Evolutionary conservation across 805 yeast genomes (phyloP), one percentile per base, ranked within the genome.

Genomic region (Millerozyma miso): DNA sequence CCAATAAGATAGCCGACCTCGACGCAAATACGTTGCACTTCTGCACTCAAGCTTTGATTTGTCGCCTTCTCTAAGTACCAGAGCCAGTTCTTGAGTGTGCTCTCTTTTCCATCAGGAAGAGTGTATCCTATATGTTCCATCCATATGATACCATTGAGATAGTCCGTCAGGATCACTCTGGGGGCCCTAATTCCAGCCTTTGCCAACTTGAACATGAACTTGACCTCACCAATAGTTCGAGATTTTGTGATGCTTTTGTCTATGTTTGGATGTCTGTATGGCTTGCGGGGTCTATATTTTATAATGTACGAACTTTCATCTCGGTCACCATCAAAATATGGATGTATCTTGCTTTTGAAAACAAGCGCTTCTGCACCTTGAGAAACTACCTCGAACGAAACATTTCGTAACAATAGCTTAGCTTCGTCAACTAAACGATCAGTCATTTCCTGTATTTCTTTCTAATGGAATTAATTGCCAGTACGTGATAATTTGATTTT

Each of bases 311-410:
- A 41, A 36, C 63, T 58, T 17, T 50, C 43, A 4, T 64, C 41
- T 18, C 47, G 43, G 7, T 71, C 63, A 4, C 46, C 44, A 1
- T 51, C 20, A 19, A 73, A 55, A 56, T 84, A 88, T 19, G 96
- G 96, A 60, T 88, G 96, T 2, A 58, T 57, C 1, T 60, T 45
- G 0, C 91, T 74, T 10, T 69, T 58, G 60, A 85, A 86, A 2
- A 88, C 89, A 8, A 88, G 71, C 0, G 96, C 95, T 59, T 88
- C 97, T 1, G 97, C 97, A 19, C 97, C 97, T 56, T 88, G 97
- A 0, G 95, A 85, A 2, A 88, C 67, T 20, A 78, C 67, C 1
- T 60, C 54, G 3, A 84, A 56, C 0, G 81, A 78, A 4, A 83
- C 67, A 34, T 74, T 67, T 1, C 76, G 73, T 17, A 83, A 56